Evolutionary conservation across 192 early-diverging fungal genomes (phyloP).

Genomic region (Coemansia sp.): DNA sequence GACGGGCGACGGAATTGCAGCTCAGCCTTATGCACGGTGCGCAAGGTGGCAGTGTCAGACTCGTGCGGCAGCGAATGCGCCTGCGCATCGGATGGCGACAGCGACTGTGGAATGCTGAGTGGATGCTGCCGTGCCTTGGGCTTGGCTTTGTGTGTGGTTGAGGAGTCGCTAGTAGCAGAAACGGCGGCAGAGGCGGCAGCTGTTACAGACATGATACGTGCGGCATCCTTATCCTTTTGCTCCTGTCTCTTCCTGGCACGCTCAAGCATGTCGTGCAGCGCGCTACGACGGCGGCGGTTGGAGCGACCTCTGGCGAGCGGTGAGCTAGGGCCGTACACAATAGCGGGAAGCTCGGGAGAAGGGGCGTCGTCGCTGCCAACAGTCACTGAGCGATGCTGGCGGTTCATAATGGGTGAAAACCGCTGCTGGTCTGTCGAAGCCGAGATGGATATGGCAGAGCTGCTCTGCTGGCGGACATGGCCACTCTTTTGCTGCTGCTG

Average conservation of each 20-base stretch:
- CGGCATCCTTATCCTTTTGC: conserved; percentile 5
- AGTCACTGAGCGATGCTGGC: conserved; percentile 43
- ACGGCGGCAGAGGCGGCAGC: not conserved
- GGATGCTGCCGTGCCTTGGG: conserved; percentile 2
- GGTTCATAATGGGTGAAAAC: conserved; percentile 52
- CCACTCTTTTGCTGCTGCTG: conserved; percentile 10
- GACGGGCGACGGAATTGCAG: conserved; percentile 38
- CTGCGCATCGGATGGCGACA: conserved; percentile 8
- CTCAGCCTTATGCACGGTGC: conserved; percentile 48
- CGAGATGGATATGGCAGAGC: not conserved
- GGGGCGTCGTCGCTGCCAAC: conserved; percentile 32
- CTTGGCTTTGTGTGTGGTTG: no score
- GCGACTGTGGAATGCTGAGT: conserved; percentile 9
- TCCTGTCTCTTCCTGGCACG: conserved; percentile 36
- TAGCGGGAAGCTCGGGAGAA: conserved; percentile 30
- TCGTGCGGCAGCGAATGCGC: conserved; percentile 30
- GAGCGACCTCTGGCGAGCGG: conserved; percentile 33
- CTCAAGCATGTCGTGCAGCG: conserved; percentile 48
- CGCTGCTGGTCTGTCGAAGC: conserved; percentile 35
- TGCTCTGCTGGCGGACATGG: conserved; percentile 7
- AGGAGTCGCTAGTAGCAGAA: no score
- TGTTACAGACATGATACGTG: not conserved
- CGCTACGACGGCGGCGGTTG: conserved; percentile 45
- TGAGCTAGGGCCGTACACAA: conserved; percentile 21
- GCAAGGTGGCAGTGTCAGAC: conserved; percentile 17